Conservation (phyloP, 352 stramenopile species). For the Phytophthora ramorum region DNA sequence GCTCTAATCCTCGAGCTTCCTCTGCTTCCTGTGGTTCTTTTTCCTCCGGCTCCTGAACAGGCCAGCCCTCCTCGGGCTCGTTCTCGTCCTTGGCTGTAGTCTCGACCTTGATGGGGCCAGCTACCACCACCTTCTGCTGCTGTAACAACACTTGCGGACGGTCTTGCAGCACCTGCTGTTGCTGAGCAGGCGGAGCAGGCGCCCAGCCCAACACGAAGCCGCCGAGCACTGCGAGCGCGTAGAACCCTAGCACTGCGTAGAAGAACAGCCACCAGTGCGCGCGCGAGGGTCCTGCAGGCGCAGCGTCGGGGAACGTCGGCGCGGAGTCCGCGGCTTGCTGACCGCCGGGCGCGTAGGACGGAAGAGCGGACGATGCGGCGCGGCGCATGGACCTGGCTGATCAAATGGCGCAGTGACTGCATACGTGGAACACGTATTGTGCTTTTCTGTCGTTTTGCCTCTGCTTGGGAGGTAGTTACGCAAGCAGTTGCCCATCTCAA, state of each 20-base stretch:
- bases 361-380: conserved; percentile 36
- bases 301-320: background rate
- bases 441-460: too few species aligned
- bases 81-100: conserved; percentile 13
- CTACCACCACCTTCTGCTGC: conserved; percentile 10
- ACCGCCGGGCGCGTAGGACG: conserved; percentile 24
- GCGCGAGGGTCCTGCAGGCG: conserved; percentile 1
- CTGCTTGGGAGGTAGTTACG: too few species aligned
- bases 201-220: conserved; percentile 21
- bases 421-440: conserved; percentile 17
- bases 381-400: conserved; percentile 32
- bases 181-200: conserved; percentile 1
- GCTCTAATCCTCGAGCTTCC: conserved; percentile 2
- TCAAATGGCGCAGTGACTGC: conserved; percentile 23
- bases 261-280: conserved; percentile 35
- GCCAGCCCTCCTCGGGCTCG: conserved; percentile 28
- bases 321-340: conserved; percentile 2
- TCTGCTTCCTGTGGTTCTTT: conserved; percentile 1
- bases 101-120: conserved; percentile 19
- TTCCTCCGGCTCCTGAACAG: conserved; percentile 9
- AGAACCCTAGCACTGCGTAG: conserved; percentile 37
- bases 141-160: conserved; percentile 6
- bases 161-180: conserved; percentile 10
- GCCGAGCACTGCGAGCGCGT: conserved; percentile 25
- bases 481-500: too few species aligned